These are phyloP conservation scores for Cochlearia excelsa DNA, from an alignment of 345 rosid species.

Conservation along the genomic window DNA sequence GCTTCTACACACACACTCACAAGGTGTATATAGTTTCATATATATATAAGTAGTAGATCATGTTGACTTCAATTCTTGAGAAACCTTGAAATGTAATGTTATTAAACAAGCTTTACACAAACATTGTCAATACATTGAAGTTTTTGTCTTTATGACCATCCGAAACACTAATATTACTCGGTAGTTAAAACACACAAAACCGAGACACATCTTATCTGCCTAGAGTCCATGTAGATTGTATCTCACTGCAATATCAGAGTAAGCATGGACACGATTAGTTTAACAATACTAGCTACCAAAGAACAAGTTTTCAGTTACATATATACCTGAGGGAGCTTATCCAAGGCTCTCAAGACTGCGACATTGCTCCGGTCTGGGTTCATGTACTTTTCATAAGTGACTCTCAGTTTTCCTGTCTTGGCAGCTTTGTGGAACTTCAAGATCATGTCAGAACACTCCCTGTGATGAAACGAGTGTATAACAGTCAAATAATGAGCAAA, in stretches of 20 bases:
- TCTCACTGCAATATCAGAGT: conserved; percentile 26
- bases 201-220: conserved; percentile 8
- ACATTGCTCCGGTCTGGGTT: conserved; percentile 46
- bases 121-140: conserved; percentile 27
- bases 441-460: conserved; percentile 85
- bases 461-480: conserved; percentile 28
- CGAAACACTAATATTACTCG: conserved; percentile 11
- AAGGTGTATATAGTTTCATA: conserved; percentile 33
- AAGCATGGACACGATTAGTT: conserved; percentile 12
- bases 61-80: conserved; percentile 19
- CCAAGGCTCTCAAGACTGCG: conserved; percentile 64
- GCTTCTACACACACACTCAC: conserved; percentile 18
- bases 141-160: conserved; percentile 26
- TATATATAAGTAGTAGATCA: conserved; percentile 21
- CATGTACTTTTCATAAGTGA: conserved; percentile 72
- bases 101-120: conserved; percentile 20
- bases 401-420: conserved; percentile 51
- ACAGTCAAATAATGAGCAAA: conserved; percentile 5
- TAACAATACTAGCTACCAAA: not conserved
- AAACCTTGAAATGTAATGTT: conserved; percentile 23
- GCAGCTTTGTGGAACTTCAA: conserved; percentile 71
- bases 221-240: conserved; percentile 16
- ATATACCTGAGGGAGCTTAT: conserved; percentile 34
- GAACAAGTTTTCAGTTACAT: conserved; percentile 18
- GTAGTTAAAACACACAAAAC: conserved; percentile 12